These are phyloP conservation scores for Nannizzia gypsea DNA, from an alignment of 2,329 filamentous ascomycete species.

Conservation along the genomic window DNA sequence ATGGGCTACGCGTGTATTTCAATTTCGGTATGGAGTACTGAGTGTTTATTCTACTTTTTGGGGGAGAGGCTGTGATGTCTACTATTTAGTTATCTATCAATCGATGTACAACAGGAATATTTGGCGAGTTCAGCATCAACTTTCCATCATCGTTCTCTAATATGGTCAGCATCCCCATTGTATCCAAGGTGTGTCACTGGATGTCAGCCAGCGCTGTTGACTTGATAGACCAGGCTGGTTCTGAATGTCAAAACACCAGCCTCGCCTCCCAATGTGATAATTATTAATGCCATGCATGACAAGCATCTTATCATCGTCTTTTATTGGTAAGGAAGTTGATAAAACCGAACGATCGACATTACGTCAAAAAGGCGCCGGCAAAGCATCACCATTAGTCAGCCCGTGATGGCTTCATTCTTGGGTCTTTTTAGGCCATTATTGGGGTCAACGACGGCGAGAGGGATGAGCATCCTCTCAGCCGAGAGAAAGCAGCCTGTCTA, in stretches of 20 bases:
- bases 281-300: no score
- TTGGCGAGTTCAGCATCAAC: background rate
- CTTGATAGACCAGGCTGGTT: no score
- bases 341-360: background rate
- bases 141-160: background rate
- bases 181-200: no score
- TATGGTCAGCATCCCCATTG: no score
- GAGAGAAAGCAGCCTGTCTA: no score
- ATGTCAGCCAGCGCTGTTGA: no score
- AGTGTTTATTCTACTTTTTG: background rate
- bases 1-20: background rate
- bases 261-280: no score
- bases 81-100: background rate
- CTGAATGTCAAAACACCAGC: no score
- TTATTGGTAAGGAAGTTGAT: no score
- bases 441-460: background rate
- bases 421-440: background rate
- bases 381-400: background rate
- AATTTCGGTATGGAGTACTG: background rate
- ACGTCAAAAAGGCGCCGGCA: background rate
- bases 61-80: background rate
- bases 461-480: no score
- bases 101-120: background rate
- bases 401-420: background rate
- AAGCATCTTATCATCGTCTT: no score